A percentile compares a stretch with the other conserved stretches of the same genome.
phyloP scores from a whole-genome alignment of 1,284 basidiomycete species.

The Heterobasidion parviporum region DNA sequence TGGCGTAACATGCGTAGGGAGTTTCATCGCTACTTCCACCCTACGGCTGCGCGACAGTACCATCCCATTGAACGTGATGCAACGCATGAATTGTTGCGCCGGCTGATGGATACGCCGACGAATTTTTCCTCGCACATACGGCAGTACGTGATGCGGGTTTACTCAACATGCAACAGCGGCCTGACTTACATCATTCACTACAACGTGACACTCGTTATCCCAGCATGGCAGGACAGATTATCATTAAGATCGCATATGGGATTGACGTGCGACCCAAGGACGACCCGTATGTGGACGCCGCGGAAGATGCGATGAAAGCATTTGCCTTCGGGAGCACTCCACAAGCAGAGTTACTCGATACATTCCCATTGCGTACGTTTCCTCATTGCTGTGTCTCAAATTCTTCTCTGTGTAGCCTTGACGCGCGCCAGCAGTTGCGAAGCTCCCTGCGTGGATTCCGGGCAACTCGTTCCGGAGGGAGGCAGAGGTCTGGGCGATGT shows the following conservation, averaged over 20 bases:
- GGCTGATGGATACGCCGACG: conserved; percentile 16
- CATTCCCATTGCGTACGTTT: conserved; percentile 16
- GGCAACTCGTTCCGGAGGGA: conserved; percentile 14
- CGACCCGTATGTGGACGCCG: conserved; percentile 35
- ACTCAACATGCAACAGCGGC: neutral
- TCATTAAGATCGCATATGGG: conserved; percentile 19
- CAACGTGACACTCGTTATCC: neutral
- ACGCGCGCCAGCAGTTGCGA: conserved; percentile 7
- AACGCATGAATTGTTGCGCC: conserved; percentile 10
- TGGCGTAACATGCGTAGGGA: no score
- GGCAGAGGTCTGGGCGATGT: conserved; percentile 10
- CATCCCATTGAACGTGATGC: conserved; percentile 14
- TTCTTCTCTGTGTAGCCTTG: neutral
- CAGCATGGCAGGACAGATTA: conserved; percentile 20
- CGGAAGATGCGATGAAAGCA: conserved; percentile 22
- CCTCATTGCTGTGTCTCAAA: neutral
- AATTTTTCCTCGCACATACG: conserved; percentile 5
- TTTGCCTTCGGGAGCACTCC: conserved; percentile 15
- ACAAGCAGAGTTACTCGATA: conserved; percentile 22
- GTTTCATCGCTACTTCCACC: neutral
- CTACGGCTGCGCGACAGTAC: conserved; percentile 14
- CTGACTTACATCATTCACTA: no score
- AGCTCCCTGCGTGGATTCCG: conserved; percentile 18
- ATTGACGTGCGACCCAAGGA: conserved; percentile 24
- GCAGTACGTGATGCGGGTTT: conserved; percentile 3